Evolutionary conservation across 352 stramenopile species (phyloP), one percentile per base, ranked within the genome.

Genomic region (Pythium brachiatum): DNA sequence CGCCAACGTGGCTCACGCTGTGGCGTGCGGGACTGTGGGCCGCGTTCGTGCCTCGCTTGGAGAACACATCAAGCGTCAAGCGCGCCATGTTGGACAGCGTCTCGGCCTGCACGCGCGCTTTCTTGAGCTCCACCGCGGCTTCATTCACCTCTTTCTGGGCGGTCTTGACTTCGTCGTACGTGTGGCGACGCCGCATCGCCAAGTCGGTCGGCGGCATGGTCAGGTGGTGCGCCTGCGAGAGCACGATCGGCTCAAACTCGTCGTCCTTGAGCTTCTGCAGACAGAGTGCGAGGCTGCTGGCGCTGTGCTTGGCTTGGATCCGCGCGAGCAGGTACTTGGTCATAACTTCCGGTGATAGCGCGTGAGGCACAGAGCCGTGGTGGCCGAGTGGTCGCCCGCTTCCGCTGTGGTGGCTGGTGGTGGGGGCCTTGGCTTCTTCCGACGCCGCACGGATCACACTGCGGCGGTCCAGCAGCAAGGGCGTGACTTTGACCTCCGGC

Each of bases 151-250:
- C 76, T 29, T 89, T 92, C 53, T 93, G 78, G 0, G 81, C 82
- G 7, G 81, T 75, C 47, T 90, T 88, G 21, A 91, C 82, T 25
- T 93, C 83, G 51, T 93, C 86, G 55, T 87, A 84, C 23, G 86
- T 92, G 59, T 93, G 86, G 27, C 86, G 86, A 60, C 84, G 82
- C 11, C 86, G 86, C 26, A 84, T 68, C 8, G 59, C 67, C 11
- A 91, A 66, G 20, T 94, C 80, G 2, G 65, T 79, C 0, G 77
- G 69, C 2, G 46, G 43, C 44, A 69, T 38, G n/a, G 57, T 53
- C 16, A 53, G 50, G 20, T 86, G 39, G 26, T 69, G 41, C 20
- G 57, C 43, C 31, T 66, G 63, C 25, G 60, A 48, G 26, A 90
- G 61, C 36, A 84, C 70, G 0, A 65, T 63, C 2, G 86, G 86